Base-by-base conservation (phyloP, 331 rosid species). In the Malus hybrid region DNA sequence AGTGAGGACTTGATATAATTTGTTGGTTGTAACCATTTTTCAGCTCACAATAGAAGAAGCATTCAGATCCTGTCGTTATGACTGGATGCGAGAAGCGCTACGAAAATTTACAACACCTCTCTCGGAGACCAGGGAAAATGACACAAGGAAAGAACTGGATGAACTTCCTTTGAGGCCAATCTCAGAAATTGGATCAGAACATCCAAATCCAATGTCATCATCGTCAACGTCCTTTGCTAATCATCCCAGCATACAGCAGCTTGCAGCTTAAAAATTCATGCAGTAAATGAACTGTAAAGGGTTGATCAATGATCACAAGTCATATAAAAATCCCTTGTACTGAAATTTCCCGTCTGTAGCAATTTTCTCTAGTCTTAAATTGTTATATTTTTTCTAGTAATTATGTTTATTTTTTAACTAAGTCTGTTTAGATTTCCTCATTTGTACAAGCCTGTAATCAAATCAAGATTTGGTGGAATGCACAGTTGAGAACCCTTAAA, bases 71-170 rank as follows among this genome's bases (percentile, higher is more conserved):
- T 81, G 85, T 60, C 71, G 85, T 33, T 81, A 81, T 44, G 85
- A 81, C 32, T 81, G 85, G 85, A 81, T 81, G 85, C 73, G 69
- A 62, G 85, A 81, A 46, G 85, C 85, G 16, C 82, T 81, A 33
- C n/a, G 29, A 18, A 77, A 39, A 32, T 32, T 81, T 59, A 15
- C 72, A 67, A 34, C 59, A 65, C 14, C 60, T 10, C 74, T 60
- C 28, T 42, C 73, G 39, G 69, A 70, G 19, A 73, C 29, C 62
- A 54, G 19, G 22, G 63, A 66, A 32, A 54, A 36, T 24, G 60
- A 63, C 34, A 32, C 48, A 46, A 75, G 54, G 55, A 74, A 75
- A 69, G 75, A 69, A 29, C 55, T 10, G 20, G 66, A 48, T 9
- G 77, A 71, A 69, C 32, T 55, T 27, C 68, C 77, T 27, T 13